phyloP scores from a whole-genome alignment of 2,329 filamentous ascomycete species.

The Exserohilum rostratum region DNA sequence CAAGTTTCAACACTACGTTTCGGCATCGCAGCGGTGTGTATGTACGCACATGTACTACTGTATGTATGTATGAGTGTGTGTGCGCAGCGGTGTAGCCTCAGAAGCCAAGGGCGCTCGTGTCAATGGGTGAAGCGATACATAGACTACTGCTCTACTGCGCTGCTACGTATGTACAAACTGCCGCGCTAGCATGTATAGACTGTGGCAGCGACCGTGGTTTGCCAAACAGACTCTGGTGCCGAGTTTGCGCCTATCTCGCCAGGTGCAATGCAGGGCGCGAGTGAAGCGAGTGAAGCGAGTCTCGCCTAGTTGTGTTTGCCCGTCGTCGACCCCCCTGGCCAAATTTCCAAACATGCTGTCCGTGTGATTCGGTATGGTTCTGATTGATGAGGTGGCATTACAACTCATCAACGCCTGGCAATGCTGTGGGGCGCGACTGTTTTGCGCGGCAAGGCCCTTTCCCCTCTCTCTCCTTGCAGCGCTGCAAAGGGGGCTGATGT shows the following conservation, averaged over 20 bases:
- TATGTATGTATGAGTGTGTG: too few species aligned
- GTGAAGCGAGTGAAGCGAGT: conserved; percentile 6
- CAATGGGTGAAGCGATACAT: too few species aligned
- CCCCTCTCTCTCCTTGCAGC: not conserved
- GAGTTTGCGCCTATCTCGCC: conserved; percentile 11
- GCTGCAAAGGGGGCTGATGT: not conserved
- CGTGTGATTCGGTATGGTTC: not conserved
- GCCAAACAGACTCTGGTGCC: too few species aligned
- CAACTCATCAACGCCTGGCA: conserved; percentile 12
- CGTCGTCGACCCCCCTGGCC: not conserved
- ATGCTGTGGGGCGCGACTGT: not conserved
- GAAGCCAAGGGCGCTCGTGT: too few species aligned
- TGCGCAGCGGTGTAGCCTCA: not conserved
- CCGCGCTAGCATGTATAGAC: too few species aligned
- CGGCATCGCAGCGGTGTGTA: not conserved
- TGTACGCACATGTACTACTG: too few species aligned
- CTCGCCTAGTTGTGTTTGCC: too few species aligned
- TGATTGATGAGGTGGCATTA: conserved; percentile 19
- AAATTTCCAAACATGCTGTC: conserved; percentile 3
- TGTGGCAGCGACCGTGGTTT: too few species aligned
- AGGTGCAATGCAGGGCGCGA: conserved; percentile 5
- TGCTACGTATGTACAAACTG: conserved; percentile 6
- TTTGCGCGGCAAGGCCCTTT: too few species aligned
- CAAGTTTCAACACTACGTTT: conserved; percentile 1
- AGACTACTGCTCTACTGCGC: too few species aligned